Conservation (phyloP, 805 yeast genomes). For the Hanseniaspora mollemarum region DNA sequence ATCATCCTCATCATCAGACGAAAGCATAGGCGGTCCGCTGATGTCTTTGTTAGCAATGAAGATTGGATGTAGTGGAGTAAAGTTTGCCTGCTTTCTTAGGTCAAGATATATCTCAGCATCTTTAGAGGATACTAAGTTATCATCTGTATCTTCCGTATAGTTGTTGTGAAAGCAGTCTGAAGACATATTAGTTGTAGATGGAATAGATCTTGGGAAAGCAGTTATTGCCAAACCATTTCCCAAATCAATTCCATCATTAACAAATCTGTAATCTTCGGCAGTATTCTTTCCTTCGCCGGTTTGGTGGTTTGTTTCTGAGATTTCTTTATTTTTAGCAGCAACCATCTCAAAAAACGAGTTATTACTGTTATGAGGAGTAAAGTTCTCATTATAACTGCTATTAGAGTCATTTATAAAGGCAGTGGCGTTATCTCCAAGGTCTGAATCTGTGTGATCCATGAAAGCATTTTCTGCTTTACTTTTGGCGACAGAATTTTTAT, state of each 20-base stretch:
- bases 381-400: neutral
- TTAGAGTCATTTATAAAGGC: neutral
- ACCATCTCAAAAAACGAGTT: neutral
- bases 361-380: neutral
- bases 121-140: neutral
- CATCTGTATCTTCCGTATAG: neutral
- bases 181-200: slow-evolving; percentile 7
- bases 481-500: neutral
- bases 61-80: neutral
- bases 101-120: neutral
- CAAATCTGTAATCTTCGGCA: no score
- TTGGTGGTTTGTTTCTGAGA: neutral
- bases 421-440: slow-evolving; percentile 3
- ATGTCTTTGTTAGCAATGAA: slow-evolving; percentile 10
- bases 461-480: neutral
- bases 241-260: neutral
- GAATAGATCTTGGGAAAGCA: slow-evolving; percentile 10
- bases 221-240: slow-evolving; percentile 12
- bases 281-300: neutral
- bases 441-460: neutral
- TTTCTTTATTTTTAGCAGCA: neutral
- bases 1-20: slow-evolving; percentile 8
- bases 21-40: slow-evolving; percentile 7
- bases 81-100: neutral
- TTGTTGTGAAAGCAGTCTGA: neutral